These are phyloP conservation scores for Colletotrichum agaves DNA, from an alignment of 2,329 filamentous ascomycete species.

Conservation along the genomic window DNA sequence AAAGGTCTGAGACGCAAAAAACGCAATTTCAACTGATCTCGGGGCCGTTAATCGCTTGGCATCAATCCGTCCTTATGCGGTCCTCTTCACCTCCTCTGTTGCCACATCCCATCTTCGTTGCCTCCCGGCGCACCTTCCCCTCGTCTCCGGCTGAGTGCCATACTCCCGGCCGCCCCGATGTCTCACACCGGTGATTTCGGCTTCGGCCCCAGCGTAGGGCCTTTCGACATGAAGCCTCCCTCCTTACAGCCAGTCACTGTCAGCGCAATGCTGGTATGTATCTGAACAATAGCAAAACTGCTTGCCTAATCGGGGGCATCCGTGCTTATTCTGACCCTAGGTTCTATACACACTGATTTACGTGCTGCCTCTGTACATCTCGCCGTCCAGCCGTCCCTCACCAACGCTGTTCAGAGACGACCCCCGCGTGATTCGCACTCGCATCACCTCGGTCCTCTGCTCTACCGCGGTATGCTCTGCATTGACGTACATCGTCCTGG, in stretches of 20 bases:
- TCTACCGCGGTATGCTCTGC: slow-evolving; percentile 77
- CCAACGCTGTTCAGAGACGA: slow-evolving; percentile 84
- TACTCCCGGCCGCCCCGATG: slow-evolving; percentile 1
- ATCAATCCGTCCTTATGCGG: too few species aligned
- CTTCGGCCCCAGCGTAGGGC: slow-evolving; percentile 5
- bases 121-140: neutral
- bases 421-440: slow-evolving; percentile 86
- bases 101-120: neutral
- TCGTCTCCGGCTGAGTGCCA: neutral
- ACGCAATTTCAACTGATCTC: too few species aligned
- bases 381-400: slow-evolving; percentile 81
- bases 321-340: slow-evolving; percentile 52
- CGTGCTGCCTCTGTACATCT: slow-evolving; percentile 91
- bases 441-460: slow-evolving; percentile 81
- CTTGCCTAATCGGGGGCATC: too few species aligned
- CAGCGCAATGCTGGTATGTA: slow-evolving; percentile 37
- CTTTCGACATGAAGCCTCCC: neutral
- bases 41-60: too few species aligned
- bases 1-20: too few species aligned
- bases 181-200: slow-evolving; percentile 3
- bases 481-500: slow-evolving; percentile 74
- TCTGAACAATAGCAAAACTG: neutral
- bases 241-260: slow-evolving; percentile 24
- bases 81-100: too few species aligned
- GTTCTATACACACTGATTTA: slow-evolving; percentile 88